Conservation (phyloP, 192 early-diverging fungal species). For the Backusella parvicylindrica region DNA sequence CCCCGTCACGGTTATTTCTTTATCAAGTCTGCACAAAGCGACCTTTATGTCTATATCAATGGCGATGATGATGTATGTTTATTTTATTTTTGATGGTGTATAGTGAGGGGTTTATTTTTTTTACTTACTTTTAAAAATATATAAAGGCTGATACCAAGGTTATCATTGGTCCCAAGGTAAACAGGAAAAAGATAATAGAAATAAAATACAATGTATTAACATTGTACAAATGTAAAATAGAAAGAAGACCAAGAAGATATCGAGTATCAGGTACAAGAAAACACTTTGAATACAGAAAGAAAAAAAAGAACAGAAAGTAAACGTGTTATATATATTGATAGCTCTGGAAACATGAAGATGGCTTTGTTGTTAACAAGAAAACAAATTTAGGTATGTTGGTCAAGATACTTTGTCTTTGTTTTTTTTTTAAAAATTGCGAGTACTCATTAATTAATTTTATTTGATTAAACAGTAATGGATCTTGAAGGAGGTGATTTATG, state of each 20-base stretch:
- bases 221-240: not conserved
- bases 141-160: constrained; percentile 10
- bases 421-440: too few species aligned
- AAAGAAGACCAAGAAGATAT: constrained; percentile 11
- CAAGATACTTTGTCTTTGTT: not conserved
- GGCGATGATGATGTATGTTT: not conserved
- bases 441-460: not conserved
- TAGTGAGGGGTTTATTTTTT: not conserved
- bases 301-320: not conserved
- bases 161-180: constrained; percentile 19
- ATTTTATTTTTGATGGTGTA: not conserved
- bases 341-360: constrained; percentile 24
- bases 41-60: constrained; percentile 11
- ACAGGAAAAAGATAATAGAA: not conserved
- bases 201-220: not conserved
- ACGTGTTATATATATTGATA: not conserved
- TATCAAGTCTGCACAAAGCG: constrained; percentile 17
- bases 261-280: not conserved
- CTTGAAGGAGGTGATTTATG: constrained; percentile 12
- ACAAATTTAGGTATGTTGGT: constrained; percentile 11
- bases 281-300: not conserved
- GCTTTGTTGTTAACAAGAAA: constrained; percentile 20
- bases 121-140: not conserved
- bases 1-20: constrained; percentile 15
- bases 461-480: constrained; percentile 16